Evolutionary conservation across 2,329 filamentous ascomycete species (phyloP).

Genomic region (Phialophora verrucosa): DNA sequence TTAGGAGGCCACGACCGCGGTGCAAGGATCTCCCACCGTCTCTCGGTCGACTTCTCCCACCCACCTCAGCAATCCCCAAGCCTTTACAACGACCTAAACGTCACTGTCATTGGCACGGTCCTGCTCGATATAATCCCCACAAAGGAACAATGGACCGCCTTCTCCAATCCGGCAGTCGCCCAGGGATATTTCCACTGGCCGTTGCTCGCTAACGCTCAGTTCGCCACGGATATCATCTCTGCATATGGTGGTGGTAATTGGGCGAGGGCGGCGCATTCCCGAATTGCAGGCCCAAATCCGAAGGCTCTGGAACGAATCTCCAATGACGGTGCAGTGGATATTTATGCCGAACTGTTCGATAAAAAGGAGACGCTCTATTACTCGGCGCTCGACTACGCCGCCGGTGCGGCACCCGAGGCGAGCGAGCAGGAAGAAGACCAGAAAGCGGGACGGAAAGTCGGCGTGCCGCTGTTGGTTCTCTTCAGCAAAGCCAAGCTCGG

Average conservation of each 20-base stretch:
- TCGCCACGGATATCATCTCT: constrained; percentile 53
- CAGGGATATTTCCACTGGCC: constrained; percentile 58
- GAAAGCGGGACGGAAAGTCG: constrained; percentile 51
- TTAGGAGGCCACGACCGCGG: constrained; percentile 59
- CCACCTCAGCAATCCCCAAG: constrained; percentile 10
- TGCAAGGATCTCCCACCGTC: constrained; percentile 56
- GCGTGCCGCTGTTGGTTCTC: constrained; percentile 51
- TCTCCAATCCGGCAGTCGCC: constrained; percentile 47
- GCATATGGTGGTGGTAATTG: constrained; percentile 52
- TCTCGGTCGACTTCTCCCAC: constrained; percentile 51
- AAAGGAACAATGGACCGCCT: constrained; percentile 52
- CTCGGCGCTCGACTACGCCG: constrained; percentile 56
- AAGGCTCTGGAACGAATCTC: constrained; percentile 33
- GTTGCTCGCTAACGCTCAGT: constrained; percentile 54
- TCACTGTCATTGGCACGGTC: constrained; percentile 49
- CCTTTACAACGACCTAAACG: constrained; percentile 29
- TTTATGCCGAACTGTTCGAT: constrained; percentile 54
- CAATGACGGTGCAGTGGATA: constrained; percentile 48
- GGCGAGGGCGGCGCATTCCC: constrained; percentile 44
- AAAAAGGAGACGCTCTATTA: constrained; percentile 51
- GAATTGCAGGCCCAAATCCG: constrained; percentile 41
- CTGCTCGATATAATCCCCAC: constrained; percentile 60
- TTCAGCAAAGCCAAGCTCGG: constrained; percentile 54
- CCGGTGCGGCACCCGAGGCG: constrained; percentile 52
- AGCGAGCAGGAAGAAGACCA: constrained; percentile 55